Evolutionary conservation across 148 eudicot genomes (phyloP).

Genomic region (Tetragonia tetragonoides): DNA sequence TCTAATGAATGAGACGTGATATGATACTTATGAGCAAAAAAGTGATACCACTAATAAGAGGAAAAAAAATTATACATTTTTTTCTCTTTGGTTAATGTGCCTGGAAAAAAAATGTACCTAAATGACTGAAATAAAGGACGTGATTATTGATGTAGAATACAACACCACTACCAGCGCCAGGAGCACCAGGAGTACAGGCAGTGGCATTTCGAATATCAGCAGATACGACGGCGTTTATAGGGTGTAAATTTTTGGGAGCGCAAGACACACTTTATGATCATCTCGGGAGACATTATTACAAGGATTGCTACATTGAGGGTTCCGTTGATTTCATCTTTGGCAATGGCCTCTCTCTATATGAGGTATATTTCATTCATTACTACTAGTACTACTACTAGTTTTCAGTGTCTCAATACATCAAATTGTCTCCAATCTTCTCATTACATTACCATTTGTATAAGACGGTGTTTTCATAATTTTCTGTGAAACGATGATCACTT

Average conservation of each 20-base stretch:
- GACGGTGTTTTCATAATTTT: too few species aligned
- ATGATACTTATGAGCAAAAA: too few species aligned
- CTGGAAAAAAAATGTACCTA: too few species aligned
- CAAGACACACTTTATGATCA: constrained; percentile 95
- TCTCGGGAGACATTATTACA: constrained; percentile 82
- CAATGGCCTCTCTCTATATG: constrained; percentile 76
- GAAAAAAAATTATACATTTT: too few species aligned
- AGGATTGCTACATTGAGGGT: constrained; percentile 90
- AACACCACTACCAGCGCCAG: constrained; percentile 69
- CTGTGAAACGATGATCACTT: too few species aligned
- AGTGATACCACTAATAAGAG: too few species aligned
- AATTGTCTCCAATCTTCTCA: too few species aligned
- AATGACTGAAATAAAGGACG: background rate
- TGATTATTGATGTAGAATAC: constrained; percentile 53
- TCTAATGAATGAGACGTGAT: too few species aligned
- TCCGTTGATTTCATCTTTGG: constrained; percentile 97
- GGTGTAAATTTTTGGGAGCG: constrained; percentile 82
- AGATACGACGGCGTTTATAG: constrained; percentile 73
- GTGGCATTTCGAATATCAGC: constrained; percentile 89
- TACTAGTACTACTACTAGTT: too few species aligned
- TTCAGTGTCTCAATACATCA: too few species aligned
- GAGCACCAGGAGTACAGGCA: constrained; percentile 68
- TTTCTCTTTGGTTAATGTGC: too few species aligned
- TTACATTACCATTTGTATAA: too few species aligned
- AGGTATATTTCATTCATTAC: constrained; percentile 37